Conservation (phyloP, 2,329 filamentous ascomycete genomes). For the Penicillium sp. region DNA sequence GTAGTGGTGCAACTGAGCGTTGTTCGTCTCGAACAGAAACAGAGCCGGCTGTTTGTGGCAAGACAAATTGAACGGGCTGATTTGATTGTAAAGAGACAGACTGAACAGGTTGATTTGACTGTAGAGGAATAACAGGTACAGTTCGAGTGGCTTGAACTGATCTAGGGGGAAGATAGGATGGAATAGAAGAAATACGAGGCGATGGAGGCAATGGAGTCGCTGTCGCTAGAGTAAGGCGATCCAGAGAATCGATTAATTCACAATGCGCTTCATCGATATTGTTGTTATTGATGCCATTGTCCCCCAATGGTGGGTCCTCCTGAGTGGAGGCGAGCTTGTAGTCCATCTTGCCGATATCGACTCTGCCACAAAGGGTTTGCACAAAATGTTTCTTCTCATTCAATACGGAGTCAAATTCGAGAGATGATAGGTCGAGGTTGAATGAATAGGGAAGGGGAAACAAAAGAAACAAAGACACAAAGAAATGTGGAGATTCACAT, state of each 20-base stretch:
- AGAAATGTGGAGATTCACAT: slow-evolving; percentile 14
- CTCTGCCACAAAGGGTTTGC: slow-evolving; percentile 6
- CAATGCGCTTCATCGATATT: slow-evolving; percentile 17
- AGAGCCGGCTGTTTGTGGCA: slow-evolving; percentile 21
- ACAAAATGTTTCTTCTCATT: not conserved
- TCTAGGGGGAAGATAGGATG: not conserved
- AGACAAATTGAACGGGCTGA: not conserved
- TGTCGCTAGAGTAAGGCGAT: slow-evolving; percentile 28
- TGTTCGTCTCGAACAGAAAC: slow-evolving; percentile 39
- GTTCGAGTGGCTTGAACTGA: not conserved
- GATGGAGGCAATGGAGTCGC: slow-evolving; percentile 26
- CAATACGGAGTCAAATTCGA: not conserved
- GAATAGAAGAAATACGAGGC: slow-evolving; percentile 17
- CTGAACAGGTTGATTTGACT: slow-evolving; percentile 20
- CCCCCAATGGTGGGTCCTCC: slow-evolving; percentile 22
- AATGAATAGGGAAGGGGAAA: slow-evolving; percentile 4
- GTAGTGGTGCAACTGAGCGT: slow-evolving; percentile 35
- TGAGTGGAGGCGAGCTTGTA: slow-evolving; percentile 20
- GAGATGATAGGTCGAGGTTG: not conserved
- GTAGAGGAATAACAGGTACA: not conserved
- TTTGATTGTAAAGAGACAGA: slow-evolving; percentile 14
- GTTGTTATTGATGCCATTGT: slow-evolving; percentile 15
- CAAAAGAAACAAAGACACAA: slow-evolving; percentile 1
- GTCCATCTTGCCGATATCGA: slow-evolving; percentile 28
- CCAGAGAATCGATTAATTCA: slow-evolving; percentile 26